Conservation (phyloP, 1,284 basidiomycete species). For the Heliocybe sulcata region DNA sequence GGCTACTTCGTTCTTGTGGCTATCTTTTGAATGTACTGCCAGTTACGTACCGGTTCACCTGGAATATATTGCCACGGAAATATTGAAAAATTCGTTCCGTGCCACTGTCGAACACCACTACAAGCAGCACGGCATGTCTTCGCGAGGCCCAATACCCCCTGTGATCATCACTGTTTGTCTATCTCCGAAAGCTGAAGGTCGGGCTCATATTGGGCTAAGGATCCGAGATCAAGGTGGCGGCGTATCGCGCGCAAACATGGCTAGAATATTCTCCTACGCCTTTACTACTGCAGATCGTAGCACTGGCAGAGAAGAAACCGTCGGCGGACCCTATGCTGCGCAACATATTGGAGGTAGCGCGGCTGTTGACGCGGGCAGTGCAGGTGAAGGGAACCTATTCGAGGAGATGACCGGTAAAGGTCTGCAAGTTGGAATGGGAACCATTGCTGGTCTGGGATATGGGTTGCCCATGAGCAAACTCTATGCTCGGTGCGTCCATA, state of each 20-base stretch:
- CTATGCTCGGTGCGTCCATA: constrained; percentile 52
- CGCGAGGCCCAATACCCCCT: constrained; percentile 42
- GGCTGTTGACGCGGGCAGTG: constrained; percentile 42
- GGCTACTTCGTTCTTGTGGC: neutral
- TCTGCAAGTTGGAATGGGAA: constrained; percentile 67
- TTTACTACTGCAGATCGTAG: constrained; percentile 71
- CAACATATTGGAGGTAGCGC: constrained; percentile 67
- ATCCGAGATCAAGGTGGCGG: constrained; percentile 86
- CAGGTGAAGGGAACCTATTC: constrained; percentile 56
- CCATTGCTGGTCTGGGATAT: constrained; percentile 79
- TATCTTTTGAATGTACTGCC: constrained; percentile 10
- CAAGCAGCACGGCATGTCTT: constrained; percentile 29
- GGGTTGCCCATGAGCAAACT: constrained; percentile 82
- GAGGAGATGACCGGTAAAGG: constrained; percentile 71
- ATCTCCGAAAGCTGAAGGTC: constrained; percentile 30
- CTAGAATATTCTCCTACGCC: constrained; percentile 82
- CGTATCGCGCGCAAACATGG: constrained; percentile 67
- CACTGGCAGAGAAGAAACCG: constrained; percentile 34
- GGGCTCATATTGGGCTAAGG: constrained; percentile 63
- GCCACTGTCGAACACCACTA: constrained; percentile 79
- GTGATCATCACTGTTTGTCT: constrained; percentile 70
- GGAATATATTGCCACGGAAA: constrained; percentile 83
- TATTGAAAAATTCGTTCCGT: constrained; percentile 86
- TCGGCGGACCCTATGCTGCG: constrained; percentile 64
- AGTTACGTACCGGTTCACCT: constrained; percentile 87